phyloP scores from a whole-genome alignment of 768 basidiomycete species.

The Lentinula lateritia region DNA sequence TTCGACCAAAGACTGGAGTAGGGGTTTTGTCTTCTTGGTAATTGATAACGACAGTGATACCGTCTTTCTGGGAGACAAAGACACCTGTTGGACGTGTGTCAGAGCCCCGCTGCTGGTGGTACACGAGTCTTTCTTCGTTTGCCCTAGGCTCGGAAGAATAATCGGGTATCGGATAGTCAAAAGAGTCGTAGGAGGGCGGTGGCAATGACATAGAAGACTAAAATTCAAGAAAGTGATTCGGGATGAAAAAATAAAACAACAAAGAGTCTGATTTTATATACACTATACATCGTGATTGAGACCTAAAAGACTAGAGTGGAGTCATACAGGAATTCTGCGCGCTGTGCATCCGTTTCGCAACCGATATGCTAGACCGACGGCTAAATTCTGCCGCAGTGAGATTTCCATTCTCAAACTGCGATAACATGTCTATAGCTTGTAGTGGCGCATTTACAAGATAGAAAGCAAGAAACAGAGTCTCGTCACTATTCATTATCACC shows the following conservation, averaged over 20 bases:
- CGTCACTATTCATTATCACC: no score
- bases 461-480: no score
- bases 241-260: background rate
- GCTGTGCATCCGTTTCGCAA: background rate
- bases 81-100: background rate
- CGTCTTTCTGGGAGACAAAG: background rate
- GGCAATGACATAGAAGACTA: background rate
- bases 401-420: no score
- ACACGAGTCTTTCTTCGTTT: slow-evolving; percentile 1
- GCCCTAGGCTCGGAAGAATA: slow-evolving; percentile 3
- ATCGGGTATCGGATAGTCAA: background rate
- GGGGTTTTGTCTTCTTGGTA: background rate
- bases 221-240: no score
- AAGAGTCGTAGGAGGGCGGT: background rate
- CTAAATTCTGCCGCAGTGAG: no score
- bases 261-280: background rate
- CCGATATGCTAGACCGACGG: no score
- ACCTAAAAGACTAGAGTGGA: background rate
- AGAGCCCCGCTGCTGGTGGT: background rate
- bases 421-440: no score
- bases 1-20: background rate
- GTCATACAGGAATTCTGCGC: background rate
- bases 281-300: background rate
- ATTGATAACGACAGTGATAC: slow-evolving; percentile 2
- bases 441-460: no score